Base-by-base conservation (phyloP, 148 eudicot species). In the Chenopodium album region DNA sequence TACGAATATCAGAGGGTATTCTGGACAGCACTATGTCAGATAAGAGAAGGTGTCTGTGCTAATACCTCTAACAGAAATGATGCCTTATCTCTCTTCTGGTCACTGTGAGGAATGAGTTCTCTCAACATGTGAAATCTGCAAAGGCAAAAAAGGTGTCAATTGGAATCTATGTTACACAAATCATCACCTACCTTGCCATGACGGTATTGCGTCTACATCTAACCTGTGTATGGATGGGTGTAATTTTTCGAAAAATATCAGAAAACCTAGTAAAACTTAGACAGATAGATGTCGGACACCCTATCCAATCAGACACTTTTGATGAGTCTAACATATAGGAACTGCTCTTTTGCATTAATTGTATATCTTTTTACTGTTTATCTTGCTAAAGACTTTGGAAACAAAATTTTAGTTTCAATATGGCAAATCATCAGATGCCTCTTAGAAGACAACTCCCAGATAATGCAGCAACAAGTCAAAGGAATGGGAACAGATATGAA, bases 71-170 rank as follows among this genome's bases (percentile, higher is more conserved):
- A 84, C 78, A 95, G 85, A 83, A 95, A 95, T 23, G 97, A 95
- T 80, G 99, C 99, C 88, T 95, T 93, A 78, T 95, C 99, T 85
- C 98, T 92, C 87, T 95, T 95, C 71, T 92, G 98, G 83, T 95
- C 99, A 84, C 94, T 85, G 80, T 92, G 86, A 80, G 95, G 95
- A 70, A 94, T 92, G 80, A 94, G 86, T 79, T 91, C 96, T 86
- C 99, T 92, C 90, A 95, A 85, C 89, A 82, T 89, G 84, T 92
- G 97, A 86, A 95, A 95, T 90, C 99, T 95, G 99, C 75, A 60
- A 80, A 64, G 76, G 72, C 37, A 48, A 12, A 41, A 50, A 72
- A 47, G 4, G 10, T 19, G 23, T 78, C 71, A 70, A 60, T 14
- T 56, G 5, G 17, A 26, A 56, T 8, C 34, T 23, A 50, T 23